These are phyloP conservation scores for Solanum phureja DNA, from an alignment of 257 asterid species.

Conservation along the genomic window DNA sequence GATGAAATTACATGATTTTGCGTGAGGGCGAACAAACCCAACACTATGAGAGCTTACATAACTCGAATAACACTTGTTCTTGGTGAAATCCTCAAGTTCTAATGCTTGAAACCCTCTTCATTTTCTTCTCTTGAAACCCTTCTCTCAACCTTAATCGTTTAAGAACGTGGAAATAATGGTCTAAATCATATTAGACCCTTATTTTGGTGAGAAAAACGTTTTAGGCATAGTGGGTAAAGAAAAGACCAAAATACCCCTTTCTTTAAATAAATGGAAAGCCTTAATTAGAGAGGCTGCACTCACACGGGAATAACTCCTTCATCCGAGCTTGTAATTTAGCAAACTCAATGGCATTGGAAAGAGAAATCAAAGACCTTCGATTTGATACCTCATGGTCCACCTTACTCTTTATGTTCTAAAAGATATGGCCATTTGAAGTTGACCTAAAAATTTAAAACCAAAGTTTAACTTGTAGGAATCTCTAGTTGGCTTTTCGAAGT, in stretches of 20 bases:
- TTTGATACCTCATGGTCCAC: neutral
- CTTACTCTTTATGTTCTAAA: neutral
- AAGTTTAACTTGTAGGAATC: too few species aligned
- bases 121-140: neutral
- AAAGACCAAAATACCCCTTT: neutral
- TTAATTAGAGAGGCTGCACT: neutral
- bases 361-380: neutral
- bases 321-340: neutral
- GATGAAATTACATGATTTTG: neutral
- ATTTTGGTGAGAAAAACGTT: neutral
- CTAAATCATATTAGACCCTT: neutral
- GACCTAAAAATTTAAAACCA: neutral
- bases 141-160: neutral
- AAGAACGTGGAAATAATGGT: too few species aligned
- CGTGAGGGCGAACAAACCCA: neutral
- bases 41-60: neutral
- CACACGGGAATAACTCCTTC: neutral
- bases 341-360: neutral
- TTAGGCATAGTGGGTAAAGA: neutral
- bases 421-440: neutral
- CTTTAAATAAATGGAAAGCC: neutral
- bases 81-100: neutral
- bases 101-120: neutral
- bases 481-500: too few species aligned
- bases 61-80: neutral